These are phyloP conservation scores for Candida sojae DNA, from an alignment of 1,139 yeast genomes.

Conservation along the genomic window DNA sequence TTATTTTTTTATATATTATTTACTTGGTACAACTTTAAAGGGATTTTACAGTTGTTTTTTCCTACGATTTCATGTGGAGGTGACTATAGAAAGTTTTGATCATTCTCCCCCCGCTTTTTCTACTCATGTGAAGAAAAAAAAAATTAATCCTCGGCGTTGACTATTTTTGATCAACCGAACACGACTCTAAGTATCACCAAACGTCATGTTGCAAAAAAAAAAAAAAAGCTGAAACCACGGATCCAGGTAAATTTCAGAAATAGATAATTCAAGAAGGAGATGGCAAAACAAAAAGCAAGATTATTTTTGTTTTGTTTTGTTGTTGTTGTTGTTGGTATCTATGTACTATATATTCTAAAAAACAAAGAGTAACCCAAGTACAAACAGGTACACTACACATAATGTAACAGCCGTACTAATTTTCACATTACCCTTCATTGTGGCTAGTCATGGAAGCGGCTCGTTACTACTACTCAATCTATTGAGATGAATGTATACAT, in stretches of 20 bases:
- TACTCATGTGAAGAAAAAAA: constrained; percentile 1
- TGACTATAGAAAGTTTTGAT: too few relatives aligned
- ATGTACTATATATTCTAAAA: not conserved
- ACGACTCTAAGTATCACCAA: not conserved
- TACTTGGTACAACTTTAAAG: too few relatives aligned
- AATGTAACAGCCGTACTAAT: constrained; percentile 6
- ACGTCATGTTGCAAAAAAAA: not conserved
- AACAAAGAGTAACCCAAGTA: constrained; percentile 4
- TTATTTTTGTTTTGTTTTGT: not conserved
- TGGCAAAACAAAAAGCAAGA: too few relatives aligned
- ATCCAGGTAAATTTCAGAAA: not conserved
- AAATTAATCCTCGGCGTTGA: not conserved
- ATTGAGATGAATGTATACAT: constrained; percentile 83
- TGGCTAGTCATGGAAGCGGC: constrained; percentile 38
- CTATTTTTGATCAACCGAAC: not conserved
- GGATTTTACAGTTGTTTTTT: too few relatives aligned
- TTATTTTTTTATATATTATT: too few relatives aligned
- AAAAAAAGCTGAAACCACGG: too few relatives aligned
- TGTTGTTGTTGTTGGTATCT: not conserved
- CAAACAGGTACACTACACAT: constrained; percentile 2
- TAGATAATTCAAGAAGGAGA: not conserved
- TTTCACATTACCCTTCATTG: constrained; percentile 10
- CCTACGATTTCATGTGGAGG: too few relatives aligned
- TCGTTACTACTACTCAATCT: constrained; percentile 48
- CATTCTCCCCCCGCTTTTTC: constrained; percentile 1